Base-by-base conservation (phyloP, 2,329 filamentous ascomycete genomes). In the Pseudopithomyces chartarum region DNA sequence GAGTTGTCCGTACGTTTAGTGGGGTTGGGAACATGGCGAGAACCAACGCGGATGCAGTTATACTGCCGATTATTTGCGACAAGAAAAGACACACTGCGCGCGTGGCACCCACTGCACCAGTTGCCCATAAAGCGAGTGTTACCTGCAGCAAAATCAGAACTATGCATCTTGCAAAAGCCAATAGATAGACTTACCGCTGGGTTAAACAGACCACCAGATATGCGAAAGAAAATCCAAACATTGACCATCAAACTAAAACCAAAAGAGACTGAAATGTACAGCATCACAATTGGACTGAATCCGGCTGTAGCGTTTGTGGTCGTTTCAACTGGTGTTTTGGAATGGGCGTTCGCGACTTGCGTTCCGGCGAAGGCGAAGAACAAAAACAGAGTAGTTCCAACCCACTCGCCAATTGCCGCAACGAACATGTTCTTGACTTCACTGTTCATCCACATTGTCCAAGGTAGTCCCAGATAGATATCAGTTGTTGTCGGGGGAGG, bases 291-390 rank as follows among this genome's bases (percentile, higher is more conserved):
- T 19, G 77, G 67, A 47, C 77, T 73, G 55, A 79, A 78, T 6
- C 76, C 77, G 0, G 77, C 78, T 2, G 70, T 61, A 6, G 68
- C 76, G 49, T 75, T 73, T 0, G 78, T 76, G 1, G 77, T 79
- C 2, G 77, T 68, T 45, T 59, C 56, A 15, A 40, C 12, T 45
- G 47, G 75, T 58, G 76, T 70, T 33, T 70, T 70, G 53, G 78
- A 81, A 52, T 74, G 79, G 11, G 81, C 71, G 58, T 77, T 77
- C 29, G 75, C 74, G 17, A 76, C 72, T 52, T 77, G 75, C 1
- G 75, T 72, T 10, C 73, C 76, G 10, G 66, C 64, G 22, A 77
- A 66, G 11, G 75, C 76, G 49, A 78, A 74, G 64, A 67, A 77
- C 15, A 78, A 63, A 56, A 78, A 77, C 12, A 78, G 61, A 10